Percentiles rank a stretch among this genome's conserved stretches.
Conservation (phyloP, 225 moss, liverwort and hornwort genomes). For the Pseudisothecium myosuroides region DNA sequence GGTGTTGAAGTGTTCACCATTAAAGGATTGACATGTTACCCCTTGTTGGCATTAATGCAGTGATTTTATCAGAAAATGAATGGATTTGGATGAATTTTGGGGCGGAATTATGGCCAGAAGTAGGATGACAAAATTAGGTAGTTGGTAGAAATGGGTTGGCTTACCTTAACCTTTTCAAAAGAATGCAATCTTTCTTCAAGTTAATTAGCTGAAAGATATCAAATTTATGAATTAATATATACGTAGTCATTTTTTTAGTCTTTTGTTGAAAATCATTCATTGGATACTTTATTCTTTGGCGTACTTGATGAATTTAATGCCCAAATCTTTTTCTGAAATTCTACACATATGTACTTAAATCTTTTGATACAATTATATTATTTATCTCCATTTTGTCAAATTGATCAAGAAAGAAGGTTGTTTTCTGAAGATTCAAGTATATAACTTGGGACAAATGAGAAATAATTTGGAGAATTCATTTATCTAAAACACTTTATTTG, state of each 20-base stretch:
- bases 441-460: fast-evolving
- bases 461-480: neutral
- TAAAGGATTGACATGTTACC: no score
- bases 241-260: no score
- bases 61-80: no score
- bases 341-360: neutral
- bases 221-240: neutral
- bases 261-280: neutral
- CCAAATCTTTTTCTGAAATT: neutral
- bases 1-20: no score
- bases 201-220: neutral
- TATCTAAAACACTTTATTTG: neutral
- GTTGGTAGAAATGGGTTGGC: no score
- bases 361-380: neutral
- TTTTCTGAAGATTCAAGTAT: neutral
- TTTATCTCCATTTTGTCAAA: neutral
- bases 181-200: neutral
- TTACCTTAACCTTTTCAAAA: no score
- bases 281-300: neutral
- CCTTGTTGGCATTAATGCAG: no score
- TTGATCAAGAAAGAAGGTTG: neutral
- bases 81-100: no score
- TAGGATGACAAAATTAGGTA: no score
- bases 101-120: no score
- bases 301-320: neutral